These are phyloP conservation scores for Colletotrichum melonis DNA, from an alignment of 2,329 filamentous ascomycete species.

Conservation along the genomic window DNA sequence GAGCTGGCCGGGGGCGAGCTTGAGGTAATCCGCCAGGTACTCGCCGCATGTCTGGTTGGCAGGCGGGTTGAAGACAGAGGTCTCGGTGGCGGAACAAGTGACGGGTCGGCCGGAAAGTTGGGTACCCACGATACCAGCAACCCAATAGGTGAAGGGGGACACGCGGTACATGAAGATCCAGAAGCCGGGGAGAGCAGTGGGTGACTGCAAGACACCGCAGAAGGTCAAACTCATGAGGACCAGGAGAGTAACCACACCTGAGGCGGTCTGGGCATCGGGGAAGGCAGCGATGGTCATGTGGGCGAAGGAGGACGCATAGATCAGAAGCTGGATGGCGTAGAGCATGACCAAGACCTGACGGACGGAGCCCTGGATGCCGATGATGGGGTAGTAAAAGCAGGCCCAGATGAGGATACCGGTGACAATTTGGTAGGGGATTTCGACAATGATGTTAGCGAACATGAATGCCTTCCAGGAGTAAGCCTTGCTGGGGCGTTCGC, in stretches of 20 bases:
- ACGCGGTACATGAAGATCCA: slow-evolving; percentile 84
- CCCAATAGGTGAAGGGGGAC: slow-evolving; percentile 76
- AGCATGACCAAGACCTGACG: slow-evolving; percentile 75
- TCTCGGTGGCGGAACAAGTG: slow-evolving; percentile 65
- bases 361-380: slow-evolving; percentile 59
- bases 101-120: slow-evolving; percentile 68
- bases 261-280: slow-evolving; percentile 75
- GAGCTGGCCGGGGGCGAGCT: slow-evolving; percentile 65
- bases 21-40: slow-evolving; percentile 71
- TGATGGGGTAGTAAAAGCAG: slow-evolving; percentile 75
- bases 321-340: slow-evolving; percentile 72
- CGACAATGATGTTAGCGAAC: slow-evolving; percentile 76
- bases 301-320: slow-evolving; percentile 79
- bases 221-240: slow-evolving; percentile 70
- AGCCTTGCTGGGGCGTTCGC: slow-evolving; percentile 78
- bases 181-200: slow-evolving; percentile 71
- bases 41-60: slow-evolving; percentile 69
- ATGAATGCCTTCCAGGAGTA: slow-evolving; percentile 84
- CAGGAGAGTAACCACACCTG: slow-evolving; percentile 70
- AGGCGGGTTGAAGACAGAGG: slow-evolving; percentile 73
- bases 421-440: slow-evolving; percentile 77
- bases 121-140: slow-evolving; percentile 75
- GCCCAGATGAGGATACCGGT: slow-evolving; percentile 72
- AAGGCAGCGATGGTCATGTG: slow-evolving; percentile 80
- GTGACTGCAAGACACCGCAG: slow-evolving; percentile 72